Evolutionary conservation across 805 yeast species (phyloP).

Genomic region (Dipodascus albidus): DNA sequence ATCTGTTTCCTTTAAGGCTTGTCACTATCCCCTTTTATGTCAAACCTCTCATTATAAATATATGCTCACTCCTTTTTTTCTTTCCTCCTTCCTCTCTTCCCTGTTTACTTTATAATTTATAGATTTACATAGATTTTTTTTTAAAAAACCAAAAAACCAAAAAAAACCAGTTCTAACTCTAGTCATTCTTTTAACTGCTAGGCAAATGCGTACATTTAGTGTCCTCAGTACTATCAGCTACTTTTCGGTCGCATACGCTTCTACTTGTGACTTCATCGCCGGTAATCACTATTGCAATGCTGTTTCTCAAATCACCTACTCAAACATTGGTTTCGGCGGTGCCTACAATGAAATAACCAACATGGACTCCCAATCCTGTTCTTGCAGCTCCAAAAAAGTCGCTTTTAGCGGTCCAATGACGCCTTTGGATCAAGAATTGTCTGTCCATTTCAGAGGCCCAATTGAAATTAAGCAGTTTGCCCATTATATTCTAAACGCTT

Average conservation of each 20-base stretch:
- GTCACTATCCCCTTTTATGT: not conserved
- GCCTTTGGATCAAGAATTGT: constrained; percentile 78
- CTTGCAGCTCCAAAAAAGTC: constrained; percentile 46
- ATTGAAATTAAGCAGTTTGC: constrained; percentile 72
- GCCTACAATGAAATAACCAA: constrained; percentile 66
- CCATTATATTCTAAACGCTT: constrained; percentile 56
- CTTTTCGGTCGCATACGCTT: constrained; percentile 26
- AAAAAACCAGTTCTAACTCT: constrained; percentile 1
- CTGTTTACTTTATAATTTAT: not conserved
- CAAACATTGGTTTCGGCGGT: constrained; percentile 76
- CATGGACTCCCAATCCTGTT: constrained; percentile 64
- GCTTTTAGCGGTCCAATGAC: constrained; percentile 62
- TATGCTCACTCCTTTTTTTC: not conserved
- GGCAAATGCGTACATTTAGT: constrained; percentile 4
- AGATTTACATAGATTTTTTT: not conserved
- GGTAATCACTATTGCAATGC: constrained; percentile 82
- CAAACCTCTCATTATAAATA: not conserved
- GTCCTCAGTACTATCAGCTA: constrained; percentile 5
- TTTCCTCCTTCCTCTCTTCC: not conserved
- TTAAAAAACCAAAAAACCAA: not conserved
- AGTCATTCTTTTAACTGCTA: constrained; percentile 6
- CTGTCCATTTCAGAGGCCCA: constrained; percentile 89
- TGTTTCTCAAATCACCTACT: constrained; percentile 55
- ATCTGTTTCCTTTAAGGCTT: not conserved
- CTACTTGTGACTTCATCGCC: constrained; percentile 33